Evolutionary conservation across 352 stramenopile genomes (phyloP).

Genomic region (Globisporangium recalcitrans): DNA sequence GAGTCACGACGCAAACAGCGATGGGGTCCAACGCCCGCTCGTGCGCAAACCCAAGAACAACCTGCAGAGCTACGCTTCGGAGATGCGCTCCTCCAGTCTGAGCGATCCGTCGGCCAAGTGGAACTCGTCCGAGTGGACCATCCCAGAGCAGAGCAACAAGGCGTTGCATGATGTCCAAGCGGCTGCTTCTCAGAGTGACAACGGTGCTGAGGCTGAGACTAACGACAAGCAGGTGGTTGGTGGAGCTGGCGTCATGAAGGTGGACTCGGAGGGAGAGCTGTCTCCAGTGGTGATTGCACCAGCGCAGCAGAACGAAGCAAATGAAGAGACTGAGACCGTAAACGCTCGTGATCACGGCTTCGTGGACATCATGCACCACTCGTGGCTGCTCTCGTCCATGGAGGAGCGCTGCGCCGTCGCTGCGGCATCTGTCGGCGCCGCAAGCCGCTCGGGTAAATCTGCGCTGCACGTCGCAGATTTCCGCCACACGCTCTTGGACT

Average conservation of each 20-base stretch:
- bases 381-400: slow-evolving; percentile 70
- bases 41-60: slow-evolving; percentile 13
- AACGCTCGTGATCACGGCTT: slow-evolving; percentile 30
- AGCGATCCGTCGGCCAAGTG: slow-evolving; percentile 6
- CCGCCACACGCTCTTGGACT: slow-evolving; percentile 51
- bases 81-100: slow-evolving; percentile 12
- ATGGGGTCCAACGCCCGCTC: slow-evolving; percentile 4
- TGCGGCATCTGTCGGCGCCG: slow-evolving; percentile 26
- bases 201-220: not conserved
- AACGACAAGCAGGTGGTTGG: not conserved
- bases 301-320: not conserved
- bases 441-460: slow-evolving; percentile 13
- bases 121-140: slow-evolving; percentile 11
- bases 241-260: not conserved
- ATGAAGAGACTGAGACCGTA: slow-evolving; percentile 1
- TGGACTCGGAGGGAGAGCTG: not conserved
- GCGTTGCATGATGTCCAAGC: slow-evolving; percentile 1
- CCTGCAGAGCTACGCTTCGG: slow-evolving; percentile 15
- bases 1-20: not conserved
- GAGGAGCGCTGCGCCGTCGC: slow-evolving; percentile 47
- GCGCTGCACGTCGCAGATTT: slow-evolving; percentile 37
- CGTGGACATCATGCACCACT: slow-evolving; percentile 70
- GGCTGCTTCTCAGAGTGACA: not conserved
- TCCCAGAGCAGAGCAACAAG: slow-evolving; percentile 1
- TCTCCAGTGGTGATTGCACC: not conserved